phyloP scores from a whole-genome alignment of 75 land plant species.

The Gnetum montanum region DNA sequence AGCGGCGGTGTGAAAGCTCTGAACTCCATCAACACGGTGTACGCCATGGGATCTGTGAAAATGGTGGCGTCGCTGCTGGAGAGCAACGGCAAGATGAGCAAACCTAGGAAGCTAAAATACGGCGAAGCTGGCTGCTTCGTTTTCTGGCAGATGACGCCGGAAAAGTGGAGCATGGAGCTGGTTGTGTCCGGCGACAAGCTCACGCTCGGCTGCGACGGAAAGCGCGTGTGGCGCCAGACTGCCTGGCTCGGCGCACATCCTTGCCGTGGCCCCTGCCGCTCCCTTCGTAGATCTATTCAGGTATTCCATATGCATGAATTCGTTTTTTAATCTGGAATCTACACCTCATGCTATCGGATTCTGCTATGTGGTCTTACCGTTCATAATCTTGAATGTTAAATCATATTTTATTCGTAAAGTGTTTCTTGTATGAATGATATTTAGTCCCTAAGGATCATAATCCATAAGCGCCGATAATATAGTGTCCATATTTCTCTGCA shows the following conservation, averaged over 20 bases:
- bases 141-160: constrained; percentile 31
- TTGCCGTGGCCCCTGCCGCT: constrained; percentile 18
- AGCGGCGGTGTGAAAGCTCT: constrained; percentile 15
- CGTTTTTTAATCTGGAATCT: background rate
- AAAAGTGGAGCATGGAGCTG: constrained; percentile 30
- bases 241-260: constrained; percentile 28
- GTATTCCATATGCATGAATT: background rate
- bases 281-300: constrained; percentile 25
- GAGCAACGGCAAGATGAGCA: background rate
- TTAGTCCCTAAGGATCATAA: too few species aligned
- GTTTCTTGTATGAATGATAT: too few species aligned
- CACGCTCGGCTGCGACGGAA: constrained; percentile 25
- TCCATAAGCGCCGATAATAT: too few species aligned
- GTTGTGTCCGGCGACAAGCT: constrained; percentile 22
- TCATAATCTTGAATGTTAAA: too few species aligned
- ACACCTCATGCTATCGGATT: too few species aligned
- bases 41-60: constrained; percentile 33
- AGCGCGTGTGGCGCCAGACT: constrained; percentile 28
- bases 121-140: constrained; percentile 30
- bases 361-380: too few species aligned
- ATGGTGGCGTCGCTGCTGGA: constrained; percentile 21
- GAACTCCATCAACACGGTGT: constrained; percentile 13
- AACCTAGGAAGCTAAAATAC: background rate
- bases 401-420: too few species aligned
- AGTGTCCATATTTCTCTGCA: too few species aligned